phyloP scores from a whole-genome alignment of 1,139 yeast genomes.

The Keqinozyma sinolaborantium region DNA sequence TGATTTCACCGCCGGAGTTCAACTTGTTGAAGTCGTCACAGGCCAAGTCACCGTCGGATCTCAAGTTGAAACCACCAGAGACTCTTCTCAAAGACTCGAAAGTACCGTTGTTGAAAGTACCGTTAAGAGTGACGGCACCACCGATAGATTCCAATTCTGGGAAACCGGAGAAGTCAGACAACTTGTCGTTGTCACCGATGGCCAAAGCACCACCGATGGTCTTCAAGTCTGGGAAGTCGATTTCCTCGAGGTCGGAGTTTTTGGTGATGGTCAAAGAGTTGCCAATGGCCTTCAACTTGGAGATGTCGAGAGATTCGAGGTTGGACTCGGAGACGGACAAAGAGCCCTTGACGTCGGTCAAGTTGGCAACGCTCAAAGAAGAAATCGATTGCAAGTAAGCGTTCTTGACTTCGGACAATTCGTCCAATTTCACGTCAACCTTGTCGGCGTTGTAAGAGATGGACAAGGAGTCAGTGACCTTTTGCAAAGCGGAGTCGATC shows the following conservation, averaged over 20 bases:
- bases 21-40: constrained; percentile 72
- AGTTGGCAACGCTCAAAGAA: constrained; percentile 65
- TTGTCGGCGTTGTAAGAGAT: constrained; percentile 82
- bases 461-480: constrained; percentile 71
- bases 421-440: constrained; percentile 64
- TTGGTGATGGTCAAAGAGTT: constrained; percentile 74
- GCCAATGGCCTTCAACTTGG: constrained; percentile 62
- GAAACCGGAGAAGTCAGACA: constrained; percentile 69
- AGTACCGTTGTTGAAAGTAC: constrained; percentile 78
- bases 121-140: constrained; percentile 82
- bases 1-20: constrained; percentile 71
- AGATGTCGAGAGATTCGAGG: constrained; percentile 54
- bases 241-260: constrained; percentile 67
- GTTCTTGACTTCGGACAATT: constrained; percentile 80
- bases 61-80: constrained; percentile 87
- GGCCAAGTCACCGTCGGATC: constrained; percentile 72
- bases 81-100: constrained; percentile 71
- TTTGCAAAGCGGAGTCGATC: constrained; percentile 67
- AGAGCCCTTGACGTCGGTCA: constrained; percentile 74
- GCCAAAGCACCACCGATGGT: constrained; percentile 85
- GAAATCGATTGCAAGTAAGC: constrained; percentile 76
- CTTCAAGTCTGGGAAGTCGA: constrained; percentile 69
- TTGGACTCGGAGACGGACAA: constrained; percentile 69
- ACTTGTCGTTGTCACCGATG: constrained; percentile 76
- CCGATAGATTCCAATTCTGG: constrained; percentile 67